Base-by-base conservation (phyloP, 2,329 filamentous ascomycete species). In the Aureobasidium namibiae region DNA sequence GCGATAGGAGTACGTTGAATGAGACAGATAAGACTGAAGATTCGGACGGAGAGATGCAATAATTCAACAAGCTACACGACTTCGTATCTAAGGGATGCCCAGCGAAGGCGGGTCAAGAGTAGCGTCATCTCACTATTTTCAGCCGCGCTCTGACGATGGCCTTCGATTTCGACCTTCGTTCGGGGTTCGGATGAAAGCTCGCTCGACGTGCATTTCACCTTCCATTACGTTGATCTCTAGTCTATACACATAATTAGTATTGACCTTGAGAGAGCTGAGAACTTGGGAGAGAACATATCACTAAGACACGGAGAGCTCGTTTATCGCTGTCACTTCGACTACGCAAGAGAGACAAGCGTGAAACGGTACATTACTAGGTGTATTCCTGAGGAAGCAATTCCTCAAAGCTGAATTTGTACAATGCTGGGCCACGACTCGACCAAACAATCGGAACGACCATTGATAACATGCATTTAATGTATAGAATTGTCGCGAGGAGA, bases 101-200 rank as follows among this genome's bases (percentile, higher is more conserved):
- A 54, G 26, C 36, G 50, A 41, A 18, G 36, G 50, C 50, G 50
- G 36, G n/a, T 6, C 9, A 31, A 31, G 24, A 29, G 16, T 9
- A 54, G 50, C 50, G 50, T 54, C 50, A 54, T 54, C 33, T 54
- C 36, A 54, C 50, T 41, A 54, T 42, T 54, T 39, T 39, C 48
- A 39, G 48, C 48, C 34, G 23, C 48, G 48, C 34, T 34, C 33
- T 36, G 34, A 34, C 21, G 10, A 24, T 26, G 21, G 48, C 48
- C 34, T 7, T 41, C 24, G 42, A 26, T 31, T 11, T 42, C 23
- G 16, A 21, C 11, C n/a, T n/a, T 41, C 26, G 18, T 36, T 42
- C 50, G 50, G 50, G 24, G 14, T 21, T 38, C 24, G 50, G 36
- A 21, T 10, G 13, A 54, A 42, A 21, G 24, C 24, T 54, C 23